Evolutionary conservation across 2,329 filamentous ascomycete genomes (phyloP), one percentile per base, ranked within the genome.

Genomic region (Didymella sp.): DNA sequence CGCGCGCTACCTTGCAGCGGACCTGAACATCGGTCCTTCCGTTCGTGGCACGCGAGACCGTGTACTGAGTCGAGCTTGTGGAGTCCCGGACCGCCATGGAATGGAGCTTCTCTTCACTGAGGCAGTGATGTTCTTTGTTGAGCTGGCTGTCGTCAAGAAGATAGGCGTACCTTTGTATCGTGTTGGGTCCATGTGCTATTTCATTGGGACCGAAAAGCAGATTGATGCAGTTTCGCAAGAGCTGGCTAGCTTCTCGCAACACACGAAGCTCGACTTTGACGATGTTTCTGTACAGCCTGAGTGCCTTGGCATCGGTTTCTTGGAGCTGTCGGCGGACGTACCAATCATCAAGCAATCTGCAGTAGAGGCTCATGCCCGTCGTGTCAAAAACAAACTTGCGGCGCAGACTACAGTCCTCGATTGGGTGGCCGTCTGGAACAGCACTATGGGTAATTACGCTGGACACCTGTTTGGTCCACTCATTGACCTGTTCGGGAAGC

Each of bases 1-100:
- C 70, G 73, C 70, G 12, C 80, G 76, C 2, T 88, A 86, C 47
- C 64, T 74, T 2, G 28, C 55, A 4, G 63, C 63, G 0, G 69
- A 62, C 1, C 42, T 73, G 50, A 69, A 70, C 45, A 65, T 71
- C 43, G 62, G 66, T 9, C 63, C 67, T 5, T 38, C 63, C 15
- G 51, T 68, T 1, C 61, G 59, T 9, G 69, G 64, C 8, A 58
- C 61, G 6, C 44, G 59, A 6, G 66, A 69, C 25, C 62, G 60
- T 15, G 24, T 70, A 4, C 33, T 61, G 1, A 57, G 50, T 7
- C 66, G 70, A 12, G 51, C 57, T 17, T 53, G 60, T 8, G 72
- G 72, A 13, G 51, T 73, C 1, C 59, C 69, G 2, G 53, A 62
- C 17, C 61, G 52, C 0, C 68, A 74, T 27, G 61, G 61, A 0